These are phyloP conservation scores for Pyricularia sp. DNA, from an alignment of 2,329 filamentous ascomycete species.

Conservation along the genomic window DNA sequence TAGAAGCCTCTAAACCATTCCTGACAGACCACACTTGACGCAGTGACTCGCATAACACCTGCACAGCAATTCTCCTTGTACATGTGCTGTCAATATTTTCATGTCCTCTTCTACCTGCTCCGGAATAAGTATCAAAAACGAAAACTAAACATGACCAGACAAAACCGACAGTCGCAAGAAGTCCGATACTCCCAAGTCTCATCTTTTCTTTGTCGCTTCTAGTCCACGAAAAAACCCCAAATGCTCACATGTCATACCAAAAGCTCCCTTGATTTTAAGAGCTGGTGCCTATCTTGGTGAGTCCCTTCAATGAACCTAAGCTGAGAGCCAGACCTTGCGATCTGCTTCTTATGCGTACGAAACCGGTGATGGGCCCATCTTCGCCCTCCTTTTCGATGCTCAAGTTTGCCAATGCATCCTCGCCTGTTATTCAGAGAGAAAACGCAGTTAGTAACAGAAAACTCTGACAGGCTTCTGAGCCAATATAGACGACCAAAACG, in stretches of 20 bases:
- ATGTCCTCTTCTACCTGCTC: not conserved
- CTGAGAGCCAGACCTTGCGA: slow-evolving; percentile 92
- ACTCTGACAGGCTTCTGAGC: slow-evolving; percentile 15
- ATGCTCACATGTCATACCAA: not conserved
- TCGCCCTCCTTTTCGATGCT: slow-evolving; percentile 98
- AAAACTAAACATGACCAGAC: not conserved
- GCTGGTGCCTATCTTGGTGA: slow-evolving; percentile 65
- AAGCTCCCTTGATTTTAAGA: slow-evolving; percentile 15
- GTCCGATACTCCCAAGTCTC: not conserved
- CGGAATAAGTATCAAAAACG: not conserved
- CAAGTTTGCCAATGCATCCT: slow-evolving; percentile 94
- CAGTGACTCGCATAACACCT: not conserved
- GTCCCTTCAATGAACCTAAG: slow-evolving; percentile 85
- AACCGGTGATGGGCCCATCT: slow-evolving; percentile 89
- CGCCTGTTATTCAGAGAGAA: slow-evolving; percentile 46
- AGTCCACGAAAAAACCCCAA: not conserved
- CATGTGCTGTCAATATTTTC: not conserved
- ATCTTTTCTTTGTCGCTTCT: slow-evolving; percentile 1
- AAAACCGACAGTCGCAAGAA: not conserved
- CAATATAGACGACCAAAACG: not conserved
- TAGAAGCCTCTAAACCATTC: not conserved
- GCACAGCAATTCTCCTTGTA: not conserved
- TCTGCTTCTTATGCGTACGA: slow-evolving; percentile 94
- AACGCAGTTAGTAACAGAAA: not conserved
- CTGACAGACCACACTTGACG: not conserved